Evolutionary conservation across 2,329 filamentous ascomycete genomes (phyloP).

Genomic region (Ramularia endophylla): DNA sequence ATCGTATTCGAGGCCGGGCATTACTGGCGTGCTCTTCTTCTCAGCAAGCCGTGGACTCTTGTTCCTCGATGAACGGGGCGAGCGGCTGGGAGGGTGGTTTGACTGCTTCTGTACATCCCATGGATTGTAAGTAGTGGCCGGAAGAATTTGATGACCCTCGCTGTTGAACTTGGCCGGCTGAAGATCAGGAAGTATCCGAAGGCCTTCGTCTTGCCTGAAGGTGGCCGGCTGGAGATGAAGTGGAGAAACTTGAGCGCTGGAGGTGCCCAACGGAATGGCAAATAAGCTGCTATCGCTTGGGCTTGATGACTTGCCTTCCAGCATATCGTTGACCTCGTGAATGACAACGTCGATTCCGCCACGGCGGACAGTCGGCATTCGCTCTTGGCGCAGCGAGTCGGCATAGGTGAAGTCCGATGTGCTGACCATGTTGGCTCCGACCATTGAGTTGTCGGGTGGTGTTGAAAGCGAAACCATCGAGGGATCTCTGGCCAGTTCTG

Average conservation of each 20-base stretch:
- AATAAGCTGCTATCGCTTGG: not conserved
- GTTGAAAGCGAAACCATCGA: constrained; percentile 15
- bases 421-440: not conserved
- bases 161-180: no score
- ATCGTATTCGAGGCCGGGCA: not conserved
- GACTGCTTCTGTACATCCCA: not conserved
- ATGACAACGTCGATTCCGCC: constrained; percentile 8
- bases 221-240: constrained; percentile 1
- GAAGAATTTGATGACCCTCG: not conserved
- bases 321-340: not conserved
- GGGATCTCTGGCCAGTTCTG: constrained; percentile 19
- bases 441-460: not conserved
- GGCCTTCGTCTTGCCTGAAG: no score
- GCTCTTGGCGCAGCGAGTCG: not conserved
- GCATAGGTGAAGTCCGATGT: not conserved
- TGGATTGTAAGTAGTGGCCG: constrained; percentile 1
- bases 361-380: constrained; percentile 1
- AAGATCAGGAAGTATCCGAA: no score
- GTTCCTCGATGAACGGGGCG: not conserved
- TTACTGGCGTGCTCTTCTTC: not conserved
- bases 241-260: constrained; percentile 8
- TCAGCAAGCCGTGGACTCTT: no score
- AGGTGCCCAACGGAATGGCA: not conserved
- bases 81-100: not conserved
- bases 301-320: not conserved